A percentile compares a stretch with the other conserved stretches of the same genome.
Evolutionary conservation across 2,329 filamentous ascomycete species (phyloP).

Genomic region (Aureobasidium mangrovei): DNA sequence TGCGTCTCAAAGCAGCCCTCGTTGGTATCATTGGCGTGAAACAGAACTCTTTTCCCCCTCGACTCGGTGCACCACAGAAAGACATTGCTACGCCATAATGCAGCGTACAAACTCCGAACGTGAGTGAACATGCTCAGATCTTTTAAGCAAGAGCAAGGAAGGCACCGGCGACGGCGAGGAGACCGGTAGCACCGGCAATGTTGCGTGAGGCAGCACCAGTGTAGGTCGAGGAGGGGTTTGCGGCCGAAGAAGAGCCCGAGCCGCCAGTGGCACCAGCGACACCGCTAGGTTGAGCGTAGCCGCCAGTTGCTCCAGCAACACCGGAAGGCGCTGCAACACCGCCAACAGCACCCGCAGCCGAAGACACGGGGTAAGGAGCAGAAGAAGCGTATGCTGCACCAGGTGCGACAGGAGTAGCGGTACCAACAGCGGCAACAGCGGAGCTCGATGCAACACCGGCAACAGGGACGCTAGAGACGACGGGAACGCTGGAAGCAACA

Average conservation of each 20-base stretch:
- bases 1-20: neutral
- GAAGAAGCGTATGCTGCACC: neutral
- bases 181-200: neutral
- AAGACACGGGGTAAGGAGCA: neutral
- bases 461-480: neutral
- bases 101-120: neutral
- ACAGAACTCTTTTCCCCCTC: neutral
- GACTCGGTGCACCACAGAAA: too few relatives aligned
- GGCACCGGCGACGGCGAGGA: neutral
- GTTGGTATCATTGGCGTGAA: slow-evolving; percentile 3
- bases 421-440: neutral
- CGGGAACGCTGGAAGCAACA: neutral
- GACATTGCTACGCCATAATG: too few relatives aligned
- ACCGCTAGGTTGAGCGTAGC: slow-evolving; percentile 1
- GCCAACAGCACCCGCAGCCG: neutral
- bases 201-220: slow-evolving; percentile 10
- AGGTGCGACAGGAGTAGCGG: neutral
- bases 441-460: neutral
- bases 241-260: neutral
- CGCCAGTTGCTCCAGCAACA: neutral
- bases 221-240: neutral
- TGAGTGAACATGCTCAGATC: neutral
- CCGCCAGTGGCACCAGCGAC: neutral
- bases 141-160: slow-evolving; percentile 2
- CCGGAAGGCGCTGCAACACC: neutral